Evolutionary conservation across 106 monocot genomes (phyloP).

Genomic region (Allium sativum): DNA sequence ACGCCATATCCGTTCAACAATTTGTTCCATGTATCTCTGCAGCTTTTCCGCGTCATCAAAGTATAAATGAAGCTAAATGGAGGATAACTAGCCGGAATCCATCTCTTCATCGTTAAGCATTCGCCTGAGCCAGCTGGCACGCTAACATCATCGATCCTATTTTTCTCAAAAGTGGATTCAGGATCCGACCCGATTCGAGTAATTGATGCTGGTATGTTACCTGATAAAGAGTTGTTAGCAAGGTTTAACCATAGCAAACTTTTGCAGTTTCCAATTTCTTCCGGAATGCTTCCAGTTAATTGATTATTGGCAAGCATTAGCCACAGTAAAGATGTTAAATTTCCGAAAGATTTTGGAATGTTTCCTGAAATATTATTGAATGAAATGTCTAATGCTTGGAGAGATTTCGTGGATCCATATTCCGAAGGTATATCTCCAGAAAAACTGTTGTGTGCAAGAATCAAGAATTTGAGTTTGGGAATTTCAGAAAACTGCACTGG

Average conservation of each 20-base stretch:
- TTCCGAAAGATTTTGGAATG: conserved; percentile 58
- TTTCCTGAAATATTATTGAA: conserved; percentile 45
- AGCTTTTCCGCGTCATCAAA: conserved; percentile 50
- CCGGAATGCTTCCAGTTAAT: conserved; percentile 56
- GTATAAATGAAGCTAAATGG: conserved; percentile 69
- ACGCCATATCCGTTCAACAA: conserved; percentile 45
- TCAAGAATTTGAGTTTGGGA: conserved; percentile 39
- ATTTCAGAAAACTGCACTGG: conserved; percentile 30
- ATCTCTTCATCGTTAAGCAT: conserved; percentile 60
- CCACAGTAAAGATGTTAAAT: conserved; percentile 63
- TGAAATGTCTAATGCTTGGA: conserved; percentile 73
- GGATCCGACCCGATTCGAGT: conserved; percentile 40
- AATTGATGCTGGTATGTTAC: conserved; percentile 51
- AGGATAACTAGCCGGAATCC: conserved; percentile 70
- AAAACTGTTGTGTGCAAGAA: conserved; percentile 51
- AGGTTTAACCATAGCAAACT: conserved; percentile 82
- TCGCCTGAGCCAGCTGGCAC: conserved; percentile 42
- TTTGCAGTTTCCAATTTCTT: conserved; percentile 67
- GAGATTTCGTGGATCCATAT: conserved; percentile 26
- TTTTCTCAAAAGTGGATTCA: conserved; percentile 45
- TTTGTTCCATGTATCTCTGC: conserved; percentile 42
- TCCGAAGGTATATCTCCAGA: conserved; percentile 47
- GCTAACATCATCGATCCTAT: conserved; percentile 9
- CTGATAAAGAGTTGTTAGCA: conserved; percentile 50
- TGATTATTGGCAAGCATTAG: conserved; percentile 61